Conservation (phyloP, 164 flowering plant species). For the Aristolochia californica region DNA sequence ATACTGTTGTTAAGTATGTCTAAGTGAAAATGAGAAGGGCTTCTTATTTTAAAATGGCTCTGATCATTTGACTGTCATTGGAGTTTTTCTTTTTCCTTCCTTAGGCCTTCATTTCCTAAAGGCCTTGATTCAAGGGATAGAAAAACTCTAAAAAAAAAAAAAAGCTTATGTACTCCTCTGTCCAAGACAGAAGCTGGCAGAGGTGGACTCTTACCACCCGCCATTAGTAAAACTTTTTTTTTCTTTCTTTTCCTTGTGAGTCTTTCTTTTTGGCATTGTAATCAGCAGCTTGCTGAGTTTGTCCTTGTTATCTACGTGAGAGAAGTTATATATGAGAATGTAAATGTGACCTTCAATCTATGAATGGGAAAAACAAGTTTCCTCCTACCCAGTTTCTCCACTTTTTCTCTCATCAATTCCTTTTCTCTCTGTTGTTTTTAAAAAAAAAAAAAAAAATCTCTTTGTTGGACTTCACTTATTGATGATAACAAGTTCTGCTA, state of each 20-base stretch:
- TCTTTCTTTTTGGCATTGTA: constrained; percentile 5
- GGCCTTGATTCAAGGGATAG: constrained; percentile 5
- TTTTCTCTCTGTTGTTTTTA: not conserved
- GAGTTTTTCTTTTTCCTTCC: not conserved
- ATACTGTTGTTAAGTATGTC: not conserved
- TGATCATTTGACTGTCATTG: constrained; percentile 7
- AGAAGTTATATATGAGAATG: constrained; percentile 4
- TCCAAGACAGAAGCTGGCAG: constrained; percentile 14
- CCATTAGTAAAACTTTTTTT: constrained; percentile 5
- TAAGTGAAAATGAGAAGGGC: constrained; percentile 8
- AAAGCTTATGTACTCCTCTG: not conserved
- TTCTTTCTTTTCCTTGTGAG: too few species aligned
- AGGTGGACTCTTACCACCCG: constrained; percentile 36
- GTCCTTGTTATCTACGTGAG: constrained; percentile 3
- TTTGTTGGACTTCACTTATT: too few species aligned
- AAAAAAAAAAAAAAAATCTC: too few species aligned
- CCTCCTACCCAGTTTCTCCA: not conserved
- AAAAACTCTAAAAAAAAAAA: not conserved
- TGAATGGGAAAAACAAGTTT: constrained; percentile 11
- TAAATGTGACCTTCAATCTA: constrained; percentile 16
- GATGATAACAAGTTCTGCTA: too few species aligned
- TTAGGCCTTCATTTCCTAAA: constrained; percentile 2
- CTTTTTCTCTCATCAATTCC: not conserved
- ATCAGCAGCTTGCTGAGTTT: constrained; percentile 8
- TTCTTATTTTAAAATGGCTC: constrained; percentile 16